Evolutionary conservation across 2,329 filamentous ascomycete genomes (phyloP).

Genomic region (Alternaria tenuissima): DNA sequence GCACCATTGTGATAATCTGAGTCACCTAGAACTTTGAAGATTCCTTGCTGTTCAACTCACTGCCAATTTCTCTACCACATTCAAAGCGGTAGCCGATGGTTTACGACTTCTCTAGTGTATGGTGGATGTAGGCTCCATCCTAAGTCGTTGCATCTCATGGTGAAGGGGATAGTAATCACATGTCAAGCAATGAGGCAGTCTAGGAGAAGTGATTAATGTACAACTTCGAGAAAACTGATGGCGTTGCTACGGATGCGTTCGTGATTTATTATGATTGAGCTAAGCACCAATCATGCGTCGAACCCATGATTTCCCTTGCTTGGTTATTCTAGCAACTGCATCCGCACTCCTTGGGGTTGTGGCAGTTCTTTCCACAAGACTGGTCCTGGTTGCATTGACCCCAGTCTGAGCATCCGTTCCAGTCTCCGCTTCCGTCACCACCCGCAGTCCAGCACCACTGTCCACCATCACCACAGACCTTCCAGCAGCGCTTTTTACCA

Average conservation of each 20-base stretch:
- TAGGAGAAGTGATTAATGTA: not conserved
- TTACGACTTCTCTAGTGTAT: too few species aligned
- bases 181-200: not conserved
- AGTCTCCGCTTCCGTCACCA: not conserved
- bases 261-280: not conserved
- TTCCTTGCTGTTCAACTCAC: too few species aligned
- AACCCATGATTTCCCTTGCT: not conserved
- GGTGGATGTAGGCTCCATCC: too few species aligned
- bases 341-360: not conserved
- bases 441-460: constrained; percentile 7
- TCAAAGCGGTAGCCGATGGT: too few species aligned
- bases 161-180: too few species aligned
- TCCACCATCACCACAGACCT: constrained; percentile 1
- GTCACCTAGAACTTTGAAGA: too few species aligned
- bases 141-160: too few species aligned
- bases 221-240: not conserved
- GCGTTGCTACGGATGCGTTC: not conserved
- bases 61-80: too few species aligned
- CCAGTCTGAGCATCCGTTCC: not conserved
- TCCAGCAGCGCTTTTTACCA: constrained; percentile 5
- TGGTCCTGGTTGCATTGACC: not conserved
- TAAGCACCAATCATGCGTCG: not conserved
- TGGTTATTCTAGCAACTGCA: not conserved
- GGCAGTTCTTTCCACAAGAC: constrained; percentile 1
- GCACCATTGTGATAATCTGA: too few species aligned